Conservation (phyloP, 169 alveolate species). For the Babesia ovis region DNA sequence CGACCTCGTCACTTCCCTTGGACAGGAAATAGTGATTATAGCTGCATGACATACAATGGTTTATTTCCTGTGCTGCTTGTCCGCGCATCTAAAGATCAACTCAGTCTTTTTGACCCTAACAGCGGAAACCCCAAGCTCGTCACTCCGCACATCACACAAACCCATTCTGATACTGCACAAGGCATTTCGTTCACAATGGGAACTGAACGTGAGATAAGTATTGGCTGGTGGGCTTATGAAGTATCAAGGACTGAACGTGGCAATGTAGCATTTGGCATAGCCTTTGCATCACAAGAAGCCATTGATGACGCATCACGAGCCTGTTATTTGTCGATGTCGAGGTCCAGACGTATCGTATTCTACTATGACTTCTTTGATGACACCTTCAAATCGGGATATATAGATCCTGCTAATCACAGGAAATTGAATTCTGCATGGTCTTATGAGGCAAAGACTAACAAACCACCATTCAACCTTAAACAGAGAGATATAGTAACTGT, state of each 20-base stretch:
- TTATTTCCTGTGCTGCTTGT: conserved; percentile 57
- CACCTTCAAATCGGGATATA: conserved; percentile 57
- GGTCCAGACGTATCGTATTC: conserved; percentile 38
- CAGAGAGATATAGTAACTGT: conserved; percentile 34
- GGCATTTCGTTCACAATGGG: conserved; percentile 18
- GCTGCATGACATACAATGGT: conserved; percentile 48
- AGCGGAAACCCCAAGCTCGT: conserved; percentile 48
- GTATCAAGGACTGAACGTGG: conserved; percentile 54
- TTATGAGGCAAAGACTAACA: conserved; percentile 33
- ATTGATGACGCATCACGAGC: conserved; percentile 50
- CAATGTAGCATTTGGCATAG: conserved; percentile 47
- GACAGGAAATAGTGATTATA: conserved; percentile 56
- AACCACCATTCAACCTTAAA: conserved; percentile 14
- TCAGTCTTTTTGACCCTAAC: conserved; percentile 44
- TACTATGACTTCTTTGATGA: conserved; percentile 49
- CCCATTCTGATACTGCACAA: not conserved
- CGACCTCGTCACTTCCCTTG: conserved; percentile 57
- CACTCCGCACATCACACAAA: conserved; percentile 31
- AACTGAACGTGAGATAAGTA: conserved; percentile 56
- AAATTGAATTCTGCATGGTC: conserved; percentile 50
- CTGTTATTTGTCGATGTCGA: conserved; percentile 27
- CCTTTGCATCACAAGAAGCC: conserved; percentile 42
- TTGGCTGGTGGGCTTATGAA: conserved; percentile 59
- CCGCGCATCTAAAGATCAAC: conserved; percentile 39
- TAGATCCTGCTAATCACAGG: conserved; percentile 20